A percentile compares a stretch with the other conserved stretches of the same genome.
Conservation (phyloP, 2,329 filamentous ascomycete genomes). For the Hymenoscyphus scutula region DNA sequence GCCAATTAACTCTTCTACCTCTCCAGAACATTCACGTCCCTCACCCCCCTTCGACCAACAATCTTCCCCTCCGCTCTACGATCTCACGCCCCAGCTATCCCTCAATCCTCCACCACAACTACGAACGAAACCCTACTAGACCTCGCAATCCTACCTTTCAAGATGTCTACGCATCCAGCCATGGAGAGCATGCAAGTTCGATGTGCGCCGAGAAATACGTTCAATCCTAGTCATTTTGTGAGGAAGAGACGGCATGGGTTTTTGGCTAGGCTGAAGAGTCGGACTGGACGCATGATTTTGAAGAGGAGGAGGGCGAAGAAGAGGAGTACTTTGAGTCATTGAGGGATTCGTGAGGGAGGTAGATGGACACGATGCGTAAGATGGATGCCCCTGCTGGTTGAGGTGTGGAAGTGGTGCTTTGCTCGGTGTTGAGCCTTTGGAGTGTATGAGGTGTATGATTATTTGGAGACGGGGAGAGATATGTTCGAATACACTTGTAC, state of each 20-base stretch:
- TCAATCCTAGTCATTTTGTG: conserved; percentile 38
- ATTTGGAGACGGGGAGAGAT: background rate
- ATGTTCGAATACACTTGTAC: background rate
- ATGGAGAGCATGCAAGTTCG: conserved; percentile 33
- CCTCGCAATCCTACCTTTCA: conserved; percentile 28
- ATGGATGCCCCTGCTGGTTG: too few relatives aligned
- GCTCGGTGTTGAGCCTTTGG: background rate
- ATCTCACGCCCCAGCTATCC: background rate
- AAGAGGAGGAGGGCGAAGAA: conserved; percentile 34
- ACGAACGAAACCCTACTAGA: conserved; percentile 22
- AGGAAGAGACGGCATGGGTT: conserved; percentile 39
- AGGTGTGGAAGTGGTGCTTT: too few relatives aligned
- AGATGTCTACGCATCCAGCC: conserved; percentile 35
- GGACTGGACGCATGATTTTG: conserved; percentile 35
- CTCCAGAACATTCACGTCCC: conserved; percentile 34
- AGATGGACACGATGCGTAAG: too few relatives aligned
- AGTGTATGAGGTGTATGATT: background rate
- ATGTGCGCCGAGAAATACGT: conserved; percentile 37
- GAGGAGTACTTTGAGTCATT: conserved; percentile 38
- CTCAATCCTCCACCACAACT: conserved; percentile 1
- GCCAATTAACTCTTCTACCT: background rate
- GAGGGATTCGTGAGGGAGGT: conserved; percentile 4
- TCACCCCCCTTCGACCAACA: conserved; percentile 32
- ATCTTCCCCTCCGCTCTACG: conserved; percentile 22
- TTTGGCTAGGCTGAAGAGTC: conserved; percentile 35